phyloP scores from a whole-genome alignment of 2,329 filamentous ascomycete species.

The Tolypocladium capitatum region DNA sequence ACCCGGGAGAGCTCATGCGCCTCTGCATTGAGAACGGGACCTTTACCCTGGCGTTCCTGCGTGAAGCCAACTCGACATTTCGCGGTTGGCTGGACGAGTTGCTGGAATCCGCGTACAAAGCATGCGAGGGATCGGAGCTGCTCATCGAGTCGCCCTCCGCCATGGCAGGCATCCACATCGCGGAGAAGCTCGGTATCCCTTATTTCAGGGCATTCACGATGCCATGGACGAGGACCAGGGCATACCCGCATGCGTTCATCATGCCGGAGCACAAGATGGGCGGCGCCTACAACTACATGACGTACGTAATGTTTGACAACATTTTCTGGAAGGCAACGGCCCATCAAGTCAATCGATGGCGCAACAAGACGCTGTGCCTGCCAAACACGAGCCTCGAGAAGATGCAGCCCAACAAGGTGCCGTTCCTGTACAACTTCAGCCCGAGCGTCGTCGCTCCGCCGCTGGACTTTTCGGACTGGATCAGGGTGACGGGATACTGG shows the following conservation, averaged over 20 bases:
- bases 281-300: constrained; percentile 87
- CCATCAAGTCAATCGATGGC: constrained; percentile 85
- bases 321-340: constrained; percentile 94
- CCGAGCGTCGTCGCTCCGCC: constrained; percentile 88
- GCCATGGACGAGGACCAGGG: constrained; percentile 93
- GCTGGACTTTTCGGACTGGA: constrained; percentile 94
- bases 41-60: constrained; percentile 84
- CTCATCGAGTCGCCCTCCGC: constrained; percentile 92
- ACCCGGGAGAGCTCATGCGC: constrained; percentile 87
- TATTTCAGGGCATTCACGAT: constrained; percentile 98
- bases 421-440: constrained; percentile 95
- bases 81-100: constrained; percentile 91
- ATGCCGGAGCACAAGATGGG: constrained; percentile 90
- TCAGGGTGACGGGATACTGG: constrained; percentile 95
- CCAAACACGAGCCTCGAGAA: constrained; percentile 75
- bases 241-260: constrained; percentile 93
- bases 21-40: constrained; percentile 96
- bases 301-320: constrained; percentile 92
- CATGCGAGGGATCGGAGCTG: constrained; percentile 77
- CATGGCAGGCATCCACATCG: constrained; percentile 96
- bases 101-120: constrained; percentile 65
- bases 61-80: constrained; percentile 76
- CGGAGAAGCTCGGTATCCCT: constrained; percentile 80
- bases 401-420: constrained; percentile 94
- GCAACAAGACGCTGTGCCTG: constrained; percentile 65